Conservation (phyloP, 495 filamentous ascomycete species). For the Tuber microsphaerosporum region DNA sequence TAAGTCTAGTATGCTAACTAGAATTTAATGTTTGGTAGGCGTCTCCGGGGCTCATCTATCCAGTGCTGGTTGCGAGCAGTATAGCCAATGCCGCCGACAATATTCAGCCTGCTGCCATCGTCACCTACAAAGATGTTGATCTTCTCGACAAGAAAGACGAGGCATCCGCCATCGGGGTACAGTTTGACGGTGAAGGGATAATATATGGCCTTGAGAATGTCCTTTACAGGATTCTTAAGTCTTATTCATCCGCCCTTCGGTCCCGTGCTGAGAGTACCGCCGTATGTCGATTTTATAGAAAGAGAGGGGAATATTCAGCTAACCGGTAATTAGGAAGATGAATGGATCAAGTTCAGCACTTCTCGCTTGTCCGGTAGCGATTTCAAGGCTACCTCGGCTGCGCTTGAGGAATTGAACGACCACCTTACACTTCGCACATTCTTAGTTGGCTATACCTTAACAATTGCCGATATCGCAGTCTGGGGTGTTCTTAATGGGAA, state of each 20-base stretch:
- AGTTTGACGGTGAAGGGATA: conserved; percentile 45
- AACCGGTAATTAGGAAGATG: conserved; percentile 13
- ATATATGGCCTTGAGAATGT: conserved; percentile 43
- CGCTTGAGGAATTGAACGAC: conserved; percentile 63
- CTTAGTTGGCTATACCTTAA: conserved; percentile 72
- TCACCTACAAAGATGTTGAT: conserved; percentile 29
- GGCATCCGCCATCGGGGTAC: conserved; percentile 40
- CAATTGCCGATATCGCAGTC: conserved; percentile 69
- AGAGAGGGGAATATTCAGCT: conserved; percentile 17
- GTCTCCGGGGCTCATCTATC: conserved; percentile 38
- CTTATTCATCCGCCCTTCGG: conserved; percentile 35
- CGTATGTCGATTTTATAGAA: conserved; percentile 22
- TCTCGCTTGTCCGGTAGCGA: conserved; percentile 44
- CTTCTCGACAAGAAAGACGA: conserved; percentile 34
- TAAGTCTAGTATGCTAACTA: conserved; percentile 6
- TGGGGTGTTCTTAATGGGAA: conserved; percentile 83
- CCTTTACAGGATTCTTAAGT: conserved; percentile 42
- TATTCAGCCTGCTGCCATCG: conserved; percentile 25
- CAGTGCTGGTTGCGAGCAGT: conserved; percentile 41
- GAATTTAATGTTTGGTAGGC: conserved; percentile 14
- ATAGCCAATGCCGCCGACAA: conserved; percentile 32
- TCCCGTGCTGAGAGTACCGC: conserved; percentile 37
- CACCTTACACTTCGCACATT: conserved; percentile 81
- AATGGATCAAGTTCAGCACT: conserved; percentile 40
- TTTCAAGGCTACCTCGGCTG: conserved; percentile 40